Evolutionary conservation across 306 rosid genomes (phyloP), one percentile per base, ranked within the genome.

Genomic region (Vigna unguiculata): DNA sequence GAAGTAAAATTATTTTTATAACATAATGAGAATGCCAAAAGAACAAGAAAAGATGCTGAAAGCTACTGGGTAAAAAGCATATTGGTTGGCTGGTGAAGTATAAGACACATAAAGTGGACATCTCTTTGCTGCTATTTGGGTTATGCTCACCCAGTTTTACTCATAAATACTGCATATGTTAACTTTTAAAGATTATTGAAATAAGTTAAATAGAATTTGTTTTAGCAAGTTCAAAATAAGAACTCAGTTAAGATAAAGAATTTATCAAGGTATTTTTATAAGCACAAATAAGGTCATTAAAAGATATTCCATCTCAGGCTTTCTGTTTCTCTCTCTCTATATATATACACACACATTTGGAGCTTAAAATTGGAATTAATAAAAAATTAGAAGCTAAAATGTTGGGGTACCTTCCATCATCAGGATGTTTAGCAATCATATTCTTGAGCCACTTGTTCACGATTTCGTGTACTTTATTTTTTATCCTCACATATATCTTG

Each of bases 381-480:
- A 32, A 58, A 20, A 32, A 61, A 16, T 13, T 2, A 74, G 22
- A n/a, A n/a, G n/a, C n/a, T n/a, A n/a, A 79, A 25, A 66, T 71
- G 69, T 72, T 47, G 79, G 82, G 70, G 76, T 6, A 65, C 49
- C 82, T 16, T 46, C 58, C 75, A 40, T 34, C 40, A 55, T 80
- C 17, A 71, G 61, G 62, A 62, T 60, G 55, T 74, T 70, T 40
- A 8, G 63, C 64, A 64, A 76, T 52, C 12, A 48, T 75, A 83
- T 79, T 80, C 83, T 71, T 65, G 61, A 76, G 30, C 82, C 68
- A 77, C 70, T 82, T 46, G 59, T 55, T 71, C 79, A 77, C 78
- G 79, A 15, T 63, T 71, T 82, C 71, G 47, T 11, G 48, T 51
- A 63, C 71, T 82, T 61, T 76, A 43, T 76, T 54, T n/a, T 77